These are phyloP conservation scores for Agaricus blazei DNA, from an alignment of 768 basidiomycete genomes.

Conservation along the genomic window DNA sequence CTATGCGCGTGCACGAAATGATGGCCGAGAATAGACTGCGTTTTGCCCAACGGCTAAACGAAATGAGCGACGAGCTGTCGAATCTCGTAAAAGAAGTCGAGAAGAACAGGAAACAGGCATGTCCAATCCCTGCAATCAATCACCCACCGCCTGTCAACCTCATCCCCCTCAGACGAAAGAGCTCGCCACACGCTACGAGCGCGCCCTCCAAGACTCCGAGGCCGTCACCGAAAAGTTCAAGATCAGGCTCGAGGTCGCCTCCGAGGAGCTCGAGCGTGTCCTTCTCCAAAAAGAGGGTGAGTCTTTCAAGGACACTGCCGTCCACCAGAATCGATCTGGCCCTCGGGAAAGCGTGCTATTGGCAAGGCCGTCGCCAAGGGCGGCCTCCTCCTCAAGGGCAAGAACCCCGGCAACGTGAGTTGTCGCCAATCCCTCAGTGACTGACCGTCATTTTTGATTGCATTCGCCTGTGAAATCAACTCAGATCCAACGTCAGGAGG, in stretches of 20 bases:
- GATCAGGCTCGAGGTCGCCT: slow-evolving; percentile 76
- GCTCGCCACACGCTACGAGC: slow-evolving; percentile 81
- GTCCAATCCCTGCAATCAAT: slow-evolving; percentile 12
- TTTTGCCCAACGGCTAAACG: slow-evolving; percentile 83
- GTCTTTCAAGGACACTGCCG: slow-evolving; percentile 73
- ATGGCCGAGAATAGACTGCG: slow-evolving; percentile 87
- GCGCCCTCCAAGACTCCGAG: slow-evolving; percentile 85
- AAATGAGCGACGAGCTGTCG: slow-evolving; percentile 94
- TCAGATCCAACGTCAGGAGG: slow-evolving; percentile 88
- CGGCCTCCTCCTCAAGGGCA: slow-evolving; percentile 84
- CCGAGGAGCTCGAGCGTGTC: slow-evolving; percentile 91
- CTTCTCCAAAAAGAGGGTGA: slow-evolving; percentile 95
- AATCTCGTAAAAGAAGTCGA: slow-evolving; percentile 89
- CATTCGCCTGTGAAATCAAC: neutral
- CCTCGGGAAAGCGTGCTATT: slow-evolving; percentile 73
- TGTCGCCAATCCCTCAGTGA: neutral
- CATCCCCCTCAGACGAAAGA: slow-evolving; percentile 74
- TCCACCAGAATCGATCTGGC: slow-evolving; percentile 53
- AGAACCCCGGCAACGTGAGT: slow-evolving; percentile 81
- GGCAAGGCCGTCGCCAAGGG: slow-evolving; percentile 93
- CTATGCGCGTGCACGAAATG: slow-evolving; percentile 83
- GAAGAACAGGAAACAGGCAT: slow-evolving; percentile 84
- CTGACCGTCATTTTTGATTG: slow-evolving; percentile 10
- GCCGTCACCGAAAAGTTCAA: slow-evolving; percentile 84
- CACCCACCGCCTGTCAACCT: neutral